Base-by-base conservation (phyloP, 2,329 filamentous ascomycete genomes). In the Cytospora chrysosperma region DNA sequence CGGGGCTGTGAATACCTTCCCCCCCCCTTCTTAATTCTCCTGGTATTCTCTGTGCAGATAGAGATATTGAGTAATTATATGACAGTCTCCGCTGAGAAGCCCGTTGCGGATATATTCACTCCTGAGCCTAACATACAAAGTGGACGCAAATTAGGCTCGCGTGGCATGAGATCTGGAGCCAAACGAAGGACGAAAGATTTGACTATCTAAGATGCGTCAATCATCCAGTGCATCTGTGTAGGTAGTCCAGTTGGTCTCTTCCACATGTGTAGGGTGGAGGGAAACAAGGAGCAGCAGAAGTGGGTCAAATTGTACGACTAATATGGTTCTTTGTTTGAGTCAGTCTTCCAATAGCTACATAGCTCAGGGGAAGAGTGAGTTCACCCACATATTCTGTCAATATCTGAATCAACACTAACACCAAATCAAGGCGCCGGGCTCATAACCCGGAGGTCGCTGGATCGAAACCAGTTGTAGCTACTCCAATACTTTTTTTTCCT, bases 401-500 rank as follows among this genome's bases (percentile, higher is more conserved):
- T 8, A n/a, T 43, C 37, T 7, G 15, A 43, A 43, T 43, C 8
- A 19, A 19, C 37, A 43, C 37, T 43, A 43, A 43, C 37, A 43
- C 37, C 15, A 19, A 43, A 43, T 43, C 37, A 43, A 43, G 37
- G 37, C 64, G 64, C 64, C 64, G 64, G 64, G 64, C 64, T 65
- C 64, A 65, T 65, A 65, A 65, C 64, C 64, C 64, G 64, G 64
- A 65, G 64, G 64, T 40, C 64, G 43, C 58, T 63, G 61, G 64
- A 65, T 65, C 64, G 64, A 65, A 65, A 65, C 64, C 61, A 63
- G 58, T 54, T 59, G 56, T 63, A 65, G 64, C 64, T 65, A 65
- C 24, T 43, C 24, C 0, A 7, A 0, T 1, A 8, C 15, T 1
- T 13, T 5, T 34, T 30, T 49, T 50, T 40, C 1, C 13, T n/a